Conservation (phyloP, 345 rosid genomes). For the Erysimum cheiranthoides region DNA sequence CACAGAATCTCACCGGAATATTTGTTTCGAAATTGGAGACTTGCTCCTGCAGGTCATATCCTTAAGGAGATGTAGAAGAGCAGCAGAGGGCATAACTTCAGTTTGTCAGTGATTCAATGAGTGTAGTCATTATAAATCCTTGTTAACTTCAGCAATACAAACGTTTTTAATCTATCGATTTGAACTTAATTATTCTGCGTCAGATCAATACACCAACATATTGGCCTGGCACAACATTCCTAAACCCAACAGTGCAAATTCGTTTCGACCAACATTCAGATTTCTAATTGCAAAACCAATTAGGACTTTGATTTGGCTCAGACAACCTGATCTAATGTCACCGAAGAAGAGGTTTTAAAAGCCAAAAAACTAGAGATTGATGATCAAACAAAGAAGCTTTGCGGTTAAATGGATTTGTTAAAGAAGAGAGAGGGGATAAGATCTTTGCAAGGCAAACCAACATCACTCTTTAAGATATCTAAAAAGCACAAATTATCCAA, state of each 20-base stretch:
- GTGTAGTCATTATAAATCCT: too few relatives aligned
- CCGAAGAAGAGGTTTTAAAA: neutral
- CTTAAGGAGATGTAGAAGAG: neutral
- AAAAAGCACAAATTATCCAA: constrained; percentile 15
- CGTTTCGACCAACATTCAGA: too few relatives aligned
- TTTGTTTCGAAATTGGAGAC: too few relatives aligned
- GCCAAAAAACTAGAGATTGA: neutral
- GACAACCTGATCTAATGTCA: neutral
- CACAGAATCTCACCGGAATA: too few relatives aligned
- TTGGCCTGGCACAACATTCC: too few relatives aligned
- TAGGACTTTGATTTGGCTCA: neutral
- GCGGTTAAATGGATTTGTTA: neutral
- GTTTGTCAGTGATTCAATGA: neutral
- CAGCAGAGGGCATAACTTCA: neutral
- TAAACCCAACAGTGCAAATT: too few relatives aligned
- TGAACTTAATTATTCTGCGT: too few relatives aligned
- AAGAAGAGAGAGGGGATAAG: neutral
- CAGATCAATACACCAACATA: too few relatives aligned
- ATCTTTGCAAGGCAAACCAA: constrained; percentile 26
- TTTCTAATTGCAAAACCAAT: too few relatives aligned
- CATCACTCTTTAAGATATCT: constrained; percentile 6
- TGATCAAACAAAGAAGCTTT: neutral
- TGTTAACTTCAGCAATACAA: neutral
- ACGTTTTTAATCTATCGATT: too few relatives aligned
- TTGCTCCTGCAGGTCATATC: too few relatives aligned